Evolutionary conservation across 106 monocot species (phyloP), one percentile per base, ranked within the genome.

Genomic region (Acanthochlamys bracteata): DNA sequence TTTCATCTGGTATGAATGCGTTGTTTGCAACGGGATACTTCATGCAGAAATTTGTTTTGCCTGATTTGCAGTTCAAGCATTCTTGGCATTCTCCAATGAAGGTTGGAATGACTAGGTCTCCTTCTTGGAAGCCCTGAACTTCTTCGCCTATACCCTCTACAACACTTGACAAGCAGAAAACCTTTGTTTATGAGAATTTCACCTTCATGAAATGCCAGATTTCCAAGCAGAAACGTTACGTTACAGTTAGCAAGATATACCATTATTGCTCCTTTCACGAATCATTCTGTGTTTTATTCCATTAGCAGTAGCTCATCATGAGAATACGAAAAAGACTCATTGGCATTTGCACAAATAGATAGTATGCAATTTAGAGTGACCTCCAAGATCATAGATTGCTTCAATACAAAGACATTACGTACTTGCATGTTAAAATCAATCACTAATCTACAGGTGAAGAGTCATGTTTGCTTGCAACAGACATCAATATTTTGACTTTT

Each of bases 81-180:
- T 65, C 65, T 26, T 17, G 14, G 19, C 65, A 65, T 51, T 65
- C 49, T 1, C 49, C 49, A 26, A 52, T 16, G 19, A 65, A 16
- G 0, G 26, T 27, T 40, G 65, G 65, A 26, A 65, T 52, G 51
- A 65, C 52, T 11, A 26, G 22, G 27, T 65, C 65, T 20, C 65
- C 65, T 53, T 51, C 65, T 51, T 49, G 17, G 14, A 65, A 22
- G 12, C 19, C 57, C 20, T 46, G 20, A 11, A 72, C 71, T n/a
- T 62, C 71, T 56, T 72, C 71, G 20, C 71, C 65, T 9, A 51
- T 24, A 25, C 65, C 52, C 65, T 65, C 65, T 0, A 65, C 23
- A 20, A 65, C 20, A 11, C 65, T 43, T 65, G 15, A 20, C 55
- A 43, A 0, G 4, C 16, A 54, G 16, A 6, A 54, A 54, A 54